Evolutionary conservation across 2,329 filamentous ascomycete species (phyloP), one percentile per base, ranked within the genome.

Genomic region (Ascosphaera pollenicola): DNA sequence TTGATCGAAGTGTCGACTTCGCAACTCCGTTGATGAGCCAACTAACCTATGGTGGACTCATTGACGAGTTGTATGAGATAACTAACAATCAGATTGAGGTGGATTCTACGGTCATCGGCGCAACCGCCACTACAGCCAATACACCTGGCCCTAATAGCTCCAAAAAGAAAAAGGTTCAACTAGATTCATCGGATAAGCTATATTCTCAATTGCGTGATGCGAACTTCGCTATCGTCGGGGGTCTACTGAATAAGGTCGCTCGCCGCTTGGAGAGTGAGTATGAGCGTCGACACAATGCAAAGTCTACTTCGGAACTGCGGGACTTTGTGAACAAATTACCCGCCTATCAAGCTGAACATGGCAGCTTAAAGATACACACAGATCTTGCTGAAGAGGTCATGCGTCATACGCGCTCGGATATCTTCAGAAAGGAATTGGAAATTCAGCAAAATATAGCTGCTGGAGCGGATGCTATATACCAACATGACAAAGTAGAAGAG

Each of bases 311-410:
- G 3, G 89, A 98, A 54, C 71, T 98, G 24, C 80, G 84, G 47
- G 84, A 92, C 17, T 94, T 95, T 53, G 89, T 98, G n/a, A 76
- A 77, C 48, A 92, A 91, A 54, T 64, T 98, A 18, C 87, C 89
- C 0, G 77, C 75, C 8, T 93, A 91, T 49, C 87, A 95, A 58
- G 77, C 84, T 36, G 89, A 98, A 55, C 84, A 94, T 51, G 78
- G 87, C 47, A 91, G 81, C 50, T 63, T 93, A n/a, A 84, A 89
- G 45, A 72, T 87, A 21, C 89, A 98, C 52, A 93, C 85, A 1
- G 80, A 79, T 6, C 68, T 98, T 35, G 84, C 85, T 1, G 89
- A 95, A 59, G 87, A 94, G 47, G 89, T 98, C 40, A 85, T 92
- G 66, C 89, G 91, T 52, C 73, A 84, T 49, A 98, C 89, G 1